Evolutionary conservation across 805 yeast genomes (phyloP).

Genomic region (Spathaspora boniae): DNA sequence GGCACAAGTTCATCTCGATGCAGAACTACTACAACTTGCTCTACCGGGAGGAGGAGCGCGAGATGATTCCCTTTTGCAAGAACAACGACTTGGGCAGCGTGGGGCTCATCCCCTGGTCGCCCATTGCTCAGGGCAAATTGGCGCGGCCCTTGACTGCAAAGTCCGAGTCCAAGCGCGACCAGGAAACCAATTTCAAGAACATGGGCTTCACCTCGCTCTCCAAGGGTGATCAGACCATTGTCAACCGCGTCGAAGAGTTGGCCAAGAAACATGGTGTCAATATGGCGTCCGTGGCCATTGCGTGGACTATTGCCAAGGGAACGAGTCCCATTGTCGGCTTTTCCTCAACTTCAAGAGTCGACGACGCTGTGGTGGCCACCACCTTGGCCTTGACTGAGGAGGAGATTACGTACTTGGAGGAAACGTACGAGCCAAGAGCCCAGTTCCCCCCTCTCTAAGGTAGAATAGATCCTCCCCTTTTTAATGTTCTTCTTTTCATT

Average conservation of each 20-base stretch:
- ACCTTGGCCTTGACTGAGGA: conserved; percentile 10
- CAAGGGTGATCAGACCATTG: conserved; percentile 14
- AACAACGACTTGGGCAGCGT: conserved; percentile 37
- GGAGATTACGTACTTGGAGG: conserved; percentile 33
- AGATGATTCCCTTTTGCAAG: conserved; percentile 52
- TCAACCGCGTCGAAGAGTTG: conserved; percentile 49
- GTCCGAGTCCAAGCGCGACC: too few relatives aligned
- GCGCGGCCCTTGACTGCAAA: too few relatives aligned
- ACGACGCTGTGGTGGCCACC: conserved; percentile 12
- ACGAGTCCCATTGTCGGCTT: conserved; percentile 18
- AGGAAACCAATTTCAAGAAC: conserved; percentile 11
- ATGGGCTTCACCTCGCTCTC: conserved; percentile 16
- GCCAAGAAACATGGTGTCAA: conserved; percentile 44
- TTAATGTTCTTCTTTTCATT: too few relatives aligned
- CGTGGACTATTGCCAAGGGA: conserved; percentile 18
- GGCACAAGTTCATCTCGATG: conserved; percentile 56
- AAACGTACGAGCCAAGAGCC: conserved; percentile 24
- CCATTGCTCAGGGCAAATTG: conserved; percentile 51
- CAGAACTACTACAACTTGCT: conserved; percentile 56
- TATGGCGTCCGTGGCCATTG: conserved; percentile 34
- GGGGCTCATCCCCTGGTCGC: conserved; percentile 61
- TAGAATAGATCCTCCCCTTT: too few relatives aligned
- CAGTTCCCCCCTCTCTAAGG: too few relatives aligned
- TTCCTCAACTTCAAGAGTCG: conserved; percentile 14
- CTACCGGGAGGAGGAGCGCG: conserved; percentile 63